Base-by-base conservation (phyloP, 345 rosid species). In the Odontarrhena argentea region DNA sequence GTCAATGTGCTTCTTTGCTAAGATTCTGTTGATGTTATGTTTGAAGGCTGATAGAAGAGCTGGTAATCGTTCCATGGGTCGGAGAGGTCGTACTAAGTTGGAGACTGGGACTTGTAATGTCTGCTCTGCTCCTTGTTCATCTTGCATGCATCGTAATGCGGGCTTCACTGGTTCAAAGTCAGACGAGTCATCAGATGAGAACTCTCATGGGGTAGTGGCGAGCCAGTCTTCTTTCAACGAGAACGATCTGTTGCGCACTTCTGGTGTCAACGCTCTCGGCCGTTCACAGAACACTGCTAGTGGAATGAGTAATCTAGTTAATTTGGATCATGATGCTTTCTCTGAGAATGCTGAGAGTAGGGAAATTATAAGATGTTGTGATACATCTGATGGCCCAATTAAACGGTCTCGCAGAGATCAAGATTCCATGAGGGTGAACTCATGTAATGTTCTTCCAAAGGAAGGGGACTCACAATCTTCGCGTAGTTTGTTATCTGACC, bases 41-140 rank as follows among this genome's bases (percentile, higher is more conserved):
- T 4, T 60, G 63, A 46, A 67, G 77, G 71, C 62, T 74, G 68
- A 67, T 74, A 44, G 22, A 60, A 60, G 68, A 60, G 40, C 13
- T 66, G 72, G 50, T 52, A 44, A 14, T 2, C 55, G 50, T 43
- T 60, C 72, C 8, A 53, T 38, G 82, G 80, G 74, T 77, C 83
- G 64, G 66, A 82, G 69, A 62, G 81, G 63, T 79, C 75, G 28
- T 58, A 55, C 73, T 46, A 70, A 69, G 61, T 63, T 50, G 54
- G 85, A 87, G 70, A 82, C 88, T 65, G 96, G 97, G 75, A 91
- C 86, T 63, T 84, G 91, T 70, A 86, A 82, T 76, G 85, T 83
- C 42, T 87, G 91, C 75, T 88, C 77, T 41, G 82, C 94, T 76
- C 87, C 93, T 77, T 84, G 96, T 82, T 87, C 90, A 48, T 89